phyloP scores from a whole-genome alignment of 768 basidiomycete genomes.

The Mycena chlorophos region DNA sequence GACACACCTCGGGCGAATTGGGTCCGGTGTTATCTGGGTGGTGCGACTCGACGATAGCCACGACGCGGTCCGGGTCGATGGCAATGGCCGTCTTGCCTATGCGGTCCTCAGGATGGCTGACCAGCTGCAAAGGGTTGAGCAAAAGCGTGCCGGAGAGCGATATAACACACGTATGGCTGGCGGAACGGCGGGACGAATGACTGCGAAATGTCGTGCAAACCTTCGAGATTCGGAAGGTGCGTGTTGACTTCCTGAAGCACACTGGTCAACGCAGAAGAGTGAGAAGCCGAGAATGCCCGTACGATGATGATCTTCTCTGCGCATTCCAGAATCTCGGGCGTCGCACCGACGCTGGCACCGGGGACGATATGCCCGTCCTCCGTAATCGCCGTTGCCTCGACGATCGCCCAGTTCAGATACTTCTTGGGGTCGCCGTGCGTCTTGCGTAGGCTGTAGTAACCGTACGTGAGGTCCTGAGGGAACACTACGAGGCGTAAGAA shows the following conservation, averaged over 20 bases:
- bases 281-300: not conserved
- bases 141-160: not conserved
- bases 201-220: conserved; percentile 50
- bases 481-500: conserved; percentile 37
- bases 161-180: conserved; percentile 31
- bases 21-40: conserved; percentile 46
- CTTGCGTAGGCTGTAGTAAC: conserved; percentile 46
- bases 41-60: conserved; percentile 43
- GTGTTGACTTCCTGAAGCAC: conserved; percentile 43
- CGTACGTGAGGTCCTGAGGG: conserved; percentile 49
- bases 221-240: conserved; percentile 45
- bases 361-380: conserved; percentile 50
- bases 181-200: conserved; percentile 44
- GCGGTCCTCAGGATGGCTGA: conserved; percentile 44
- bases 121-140: conserved; percentile 31
- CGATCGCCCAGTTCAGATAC: conserved; percentile 50
- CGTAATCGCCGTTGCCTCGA: conserved; percentile 50
- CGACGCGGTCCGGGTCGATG: conserved; percentile 49
- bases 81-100: conserved; percentile 47
- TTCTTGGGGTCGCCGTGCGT: conserved; percentile 45
- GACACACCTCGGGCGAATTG: conserved; percentile 44
- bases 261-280: not conserved
- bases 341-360: conserved; percentile 49
- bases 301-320: conserved; percentile 50
- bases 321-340: conserved; percentile 47